phyloP scores from a whole-genome alignment of 139 green algal genomes.

The Medakamo hakoo region DNA sequence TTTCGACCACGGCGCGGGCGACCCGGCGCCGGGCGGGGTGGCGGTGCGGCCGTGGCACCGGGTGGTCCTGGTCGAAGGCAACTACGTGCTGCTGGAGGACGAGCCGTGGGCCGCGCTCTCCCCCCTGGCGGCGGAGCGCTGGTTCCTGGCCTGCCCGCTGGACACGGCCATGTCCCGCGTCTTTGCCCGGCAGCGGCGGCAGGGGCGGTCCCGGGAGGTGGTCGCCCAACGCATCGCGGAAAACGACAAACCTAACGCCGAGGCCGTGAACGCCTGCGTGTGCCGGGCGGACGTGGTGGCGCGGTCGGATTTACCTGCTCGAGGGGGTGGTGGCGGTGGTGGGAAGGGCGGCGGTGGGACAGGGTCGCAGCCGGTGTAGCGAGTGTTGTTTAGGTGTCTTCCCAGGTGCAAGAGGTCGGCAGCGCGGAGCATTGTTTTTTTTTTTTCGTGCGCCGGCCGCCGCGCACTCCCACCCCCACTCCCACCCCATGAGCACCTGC shows the following conservation, averaged over 20 bases:
- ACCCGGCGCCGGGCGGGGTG: slow-evolving; percentile 47
- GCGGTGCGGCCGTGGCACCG: slow-evolving; percentile 16
- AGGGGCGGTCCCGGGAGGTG: slow-evolving; percentile 30
- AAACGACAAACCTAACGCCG: slow-evolving; percentile 62
- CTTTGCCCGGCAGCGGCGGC: slow-evolving; percentile 16
- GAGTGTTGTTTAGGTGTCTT: too few relatives aligned
- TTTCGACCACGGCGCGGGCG: slow-evolving; percentile 73
- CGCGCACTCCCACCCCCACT: too few relatives aligned
- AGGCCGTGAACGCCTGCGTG: slow-evolving; percentile 26
- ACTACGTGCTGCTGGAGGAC: slow-evolving; percentile 70
- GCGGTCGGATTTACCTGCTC: slow-evolving; percentile 7
- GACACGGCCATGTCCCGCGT: slow-evolving; percentile 50
- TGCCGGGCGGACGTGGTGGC: slow-evolving; percentile 27
- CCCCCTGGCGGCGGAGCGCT: slow-evolving; percentile 40
- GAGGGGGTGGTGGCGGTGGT: background rate
- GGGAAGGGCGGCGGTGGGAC: too few relatives aligned
- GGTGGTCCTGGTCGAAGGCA: slow-evolving; percentile 66
- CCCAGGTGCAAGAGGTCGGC: too few relatives aligned
- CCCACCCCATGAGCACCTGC: too few relatives aligned
- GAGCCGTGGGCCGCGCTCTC: slow-evolving; percentile 10
- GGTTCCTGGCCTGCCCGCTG: slow-evolving; percentile 47
- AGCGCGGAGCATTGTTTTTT: too few relatives aligned
- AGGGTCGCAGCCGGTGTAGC: too few relatives aligned
- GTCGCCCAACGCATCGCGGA: slow-evolving; percentile 25
- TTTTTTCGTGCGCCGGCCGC: too few relatives aligned